Evolutionary conservation across 2,329 filamentous ascomycete genomes (phyloP), one percentile per base, ranked within the genome.

Genomic region (Trichoderma semiorbis): DNA sequence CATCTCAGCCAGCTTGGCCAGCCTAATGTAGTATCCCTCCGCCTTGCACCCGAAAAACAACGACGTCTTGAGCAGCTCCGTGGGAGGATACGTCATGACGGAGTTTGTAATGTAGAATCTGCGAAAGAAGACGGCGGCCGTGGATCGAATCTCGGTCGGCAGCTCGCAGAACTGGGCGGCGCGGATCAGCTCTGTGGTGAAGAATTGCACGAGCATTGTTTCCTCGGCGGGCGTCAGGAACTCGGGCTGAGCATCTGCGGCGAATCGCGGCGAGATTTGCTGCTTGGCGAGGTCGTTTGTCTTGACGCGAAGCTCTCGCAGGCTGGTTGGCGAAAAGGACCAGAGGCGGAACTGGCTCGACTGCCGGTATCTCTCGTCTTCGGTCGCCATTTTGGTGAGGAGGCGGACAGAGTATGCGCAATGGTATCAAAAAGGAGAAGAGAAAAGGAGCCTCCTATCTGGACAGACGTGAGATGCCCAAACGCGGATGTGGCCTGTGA

Each of bases 51-150:
- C 94, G 74, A 99, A 93, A 85, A 97, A 98, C 69, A 99, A 88
- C 43, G 93, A 93, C 34, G 94, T 96, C 79, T 95, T 93, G 79
- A 97, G 90, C 75, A 98, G 92, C 74, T 94, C 91, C 74, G 93
- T 92, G 0, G 95, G 95, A 74, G 95, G 93, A 80, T 99, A 98
- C 34, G 95, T 97, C 93, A 98, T 97, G 78, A 95, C 90, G 53
- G 93, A 97, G 83, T 98, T 97, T 78, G 93, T 95, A 47, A 97
- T 88, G 84, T 98, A 99, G 86, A 99, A 98, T 72, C 96, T 92
- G 70, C 93, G 92, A 73, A 99, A 88, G 80, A 97, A 98, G 78
- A 97, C 90, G 73, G 95, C 92, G 4, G 94, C 93, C 7, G 95
- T 97, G 5, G 81, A 78, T 75, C 86, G 84, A 72, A 86, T 86